Conservation (phyloP, 176 grass and related monocot species). For the Alopecurus myosuroides region DNA sequence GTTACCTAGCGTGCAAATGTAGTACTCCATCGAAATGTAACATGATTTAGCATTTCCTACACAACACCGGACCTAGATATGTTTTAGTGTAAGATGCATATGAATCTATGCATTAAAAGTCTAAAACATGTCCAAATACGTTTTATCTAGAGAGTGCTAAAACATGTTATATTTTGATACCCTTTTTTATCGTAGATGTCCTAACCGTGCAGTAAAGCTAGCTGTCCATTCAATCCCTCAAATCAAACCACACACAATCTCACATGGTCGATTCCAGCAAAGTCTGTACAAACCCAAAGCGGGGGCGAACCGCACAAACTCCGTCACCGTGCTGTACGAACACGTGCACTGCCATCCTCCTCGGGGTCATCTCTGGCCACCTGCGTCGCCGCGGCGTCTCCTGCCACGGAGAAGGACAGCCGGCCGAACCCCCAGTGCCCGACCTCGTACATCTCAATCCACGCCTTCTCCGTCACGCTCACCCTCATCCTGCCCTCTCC, state of each 20-base stretch:
- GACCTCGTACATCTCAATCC: slow-evolving; percentile 76
- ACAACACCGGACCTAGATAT: no score
- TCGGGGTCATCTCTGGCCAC: not conserved
- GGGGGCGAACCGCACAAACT: not conserved
- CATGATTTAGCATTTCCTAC: no score
- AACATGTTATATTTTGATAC: no score
- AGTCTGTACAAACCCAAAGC: not conserved
- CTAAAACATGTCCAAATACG: no score
- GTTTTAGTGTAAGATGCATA: no score
- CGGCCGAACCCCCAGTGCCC: slow-evolving; percentile 87
- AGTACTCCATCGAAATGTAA: no score
- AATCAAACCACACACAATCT: not conserved
- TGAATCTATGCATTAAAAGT: no score
- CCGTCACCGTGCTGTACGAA: not conserved
- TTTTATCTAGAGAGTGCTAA: no score
- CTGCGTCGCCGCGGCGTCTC: not conserved
- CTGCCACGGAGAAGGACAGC: slow-evolving; percentile 58
- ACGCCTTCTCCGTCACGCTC: slow-evolving; percentile 43
- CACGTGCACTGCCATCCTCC: not conserved
- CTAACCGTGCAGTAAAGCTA: not conserved
- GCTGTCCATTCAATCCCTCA: not conserved
- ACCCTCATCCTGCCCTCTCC: slow-evolving; percentile 29
- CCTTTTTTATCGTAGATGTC: no score
- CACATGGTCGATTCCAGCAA: not conserved
- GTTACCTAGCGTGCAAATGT: no score